A percentile compares a stretch with the other conserved stretches of the same genome.
Evolutionary conservation across 305 asterid species (phyloP).

Genomic region (Fraxinus sp.): DNA sequence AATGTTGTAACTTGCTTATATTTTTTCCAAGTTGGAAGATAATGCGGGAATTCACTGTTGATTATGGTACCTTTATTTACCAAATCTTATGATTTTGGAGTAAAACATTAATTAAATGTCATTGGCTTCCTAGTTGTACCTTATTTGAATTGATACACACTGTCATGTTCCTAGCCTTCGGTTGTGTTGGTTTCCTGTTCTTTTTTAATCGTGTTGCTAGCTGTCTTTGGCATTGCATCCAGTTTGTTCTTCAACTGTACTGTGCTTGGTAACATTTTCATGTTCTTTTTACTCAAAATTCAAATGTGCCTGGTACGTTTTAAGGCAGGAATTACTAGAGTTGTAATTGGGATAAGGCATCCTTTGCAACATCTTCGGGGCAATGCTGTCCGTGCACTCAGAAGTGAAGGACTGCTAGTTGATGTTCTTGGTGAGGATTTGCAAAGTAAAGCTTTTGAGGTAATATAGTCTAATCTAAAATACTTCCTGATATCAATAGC

Average conservation of each 20-base stretch:
- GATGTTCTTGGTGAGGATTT: conserved; percentile 90
- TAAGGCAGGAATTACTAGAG: conserved; percentile 88
- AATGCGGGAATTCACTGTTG: background rate
- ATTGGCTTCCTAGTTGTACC: background rate
- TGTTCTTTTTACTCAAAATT: conserved; percentile 18
- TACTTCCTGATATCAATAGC: background rate
- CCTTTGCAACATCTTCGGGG: conserved; percentile 91
- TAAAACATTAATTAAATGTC: background rate
- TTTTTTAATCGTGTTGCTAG: background rate
- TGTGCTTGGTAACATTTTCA: background rate
- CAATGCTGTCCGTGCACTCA: conserved; percentile 72
- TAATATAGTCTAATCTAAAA: conserved; percentile 25
- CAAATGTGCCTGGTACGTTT: conserved; percentile 27
- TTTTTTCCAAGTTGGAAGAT: background rate
- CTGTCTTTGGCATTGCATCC: background rate
- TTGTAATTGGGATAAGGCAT: conserved; percentile 91
- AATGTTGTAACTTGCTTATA: background rate
- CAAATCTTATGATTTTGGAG: background rate
- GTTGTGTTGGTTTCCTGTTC: background rate
- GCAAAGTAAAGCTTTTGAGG: conserved; percentile 73
- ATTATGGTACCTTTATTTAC: background rate
- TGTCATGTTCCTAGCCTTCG: background rate
- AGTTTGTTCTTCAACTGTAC: background rate
- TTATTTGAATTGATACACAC: background rate
- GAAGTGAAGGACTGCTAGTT: conserved; percentile 75